Evolutionary conservation across 2,329 filamentous ascomycete species (phyloP).

Genomic region (Fonsecaea pugnacius): DNA sequence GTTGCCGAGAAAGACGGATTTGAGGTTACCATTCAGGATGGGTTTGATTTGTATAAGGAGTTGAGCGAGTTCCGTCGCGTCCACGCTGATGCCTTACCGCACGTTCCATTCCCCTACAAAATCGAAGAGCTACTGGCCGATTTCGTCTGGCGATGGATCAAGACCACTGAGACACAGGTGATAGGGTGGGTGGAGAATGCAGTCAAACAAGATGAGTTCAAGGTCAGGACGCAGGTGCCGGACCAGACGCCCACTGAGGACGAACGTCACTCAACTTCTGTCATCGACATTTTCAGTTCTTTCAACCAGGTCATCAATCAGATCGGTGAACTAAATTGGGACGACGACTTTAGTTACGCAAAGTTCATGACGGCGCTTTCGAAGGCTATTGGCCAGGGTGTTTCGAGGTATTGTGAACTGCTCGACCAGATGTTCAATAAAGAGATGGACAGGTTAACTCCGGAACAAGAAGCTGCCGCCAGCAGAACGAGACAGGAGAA

Average conservation of each 20-base stretch:
- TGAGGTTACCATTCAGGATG: constrained; percentile 86
- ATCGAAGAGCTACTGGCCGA: constrained; percentile 83
- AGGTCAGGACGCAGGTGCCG: constrained; percentile 68
- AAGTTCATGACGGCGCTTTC: constrained; percentile 95
- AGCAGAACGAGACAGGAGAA: constrained; percentile 86
- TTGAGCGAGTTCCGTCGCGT: constrained; percentile 82
- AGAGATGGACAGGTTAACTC: constrained; percentile 91
- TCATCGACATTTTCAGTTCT: constrained; percentile 89
- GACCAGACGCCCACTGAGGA: constrained; percentile 72
- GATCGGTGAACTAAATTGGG: constrained; percentile 84
- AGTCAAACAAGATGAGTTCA: constrained; percentile 86
- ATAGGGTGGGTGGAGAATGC: constrained; percentile 85
- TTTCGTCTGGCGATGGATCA: constrained; percentile 97
- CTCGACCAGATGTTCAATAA: constrained; percentile 81
- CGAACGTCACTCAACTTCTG: constrained; percentile 87
- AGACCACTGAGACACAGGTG: constrained; percentile 76
- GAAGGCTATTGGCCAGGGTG: constrained; percentile 79
- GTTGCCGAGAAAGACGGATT: constrained; percentile 69
- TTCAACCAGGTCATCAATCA: constrained; percentile 93
- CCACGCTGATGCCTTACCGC: constrained; percentile 74
- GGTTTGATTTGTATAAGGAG: constrained; percentile 90
- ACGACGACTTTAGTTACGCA: constrained; percentile 89
- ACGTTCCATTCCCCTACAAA: constrained; percentile 78
- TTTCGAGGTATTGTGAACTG: constrained; percentile 88
- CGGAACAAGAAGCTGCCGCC: constrained; percentile 79